These are phyloP conservation scores for Golubevia sp. DNA, from an alignment of 1,284 basidiomycete species.

Conservation along the genomic window DNA sequence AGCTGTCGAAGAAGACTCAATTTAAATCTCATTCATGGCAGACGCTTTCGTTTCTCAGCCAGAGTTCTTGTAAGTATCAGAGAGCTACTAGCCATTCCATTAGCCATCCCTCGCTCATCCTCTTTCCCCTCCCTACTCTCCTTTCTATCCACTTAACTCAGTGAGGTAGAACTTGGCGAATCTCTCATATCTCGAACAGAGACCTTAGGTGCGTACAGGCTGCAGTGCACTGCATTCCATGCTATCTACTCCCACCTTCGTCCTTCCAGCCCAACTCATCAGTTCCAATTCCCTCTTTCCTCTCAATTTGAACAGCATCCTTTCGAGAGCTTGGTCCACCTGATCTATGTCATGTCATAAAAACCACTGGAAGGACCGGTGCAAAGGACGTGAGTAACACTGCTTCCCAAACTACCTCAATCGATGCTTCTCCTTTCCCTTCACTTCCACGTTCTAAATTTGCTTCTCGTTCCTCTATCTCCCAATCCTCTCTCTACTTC, in stretches of 20 bases:
- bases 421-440: too few species aligned
- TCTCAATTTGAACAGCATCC: conserved; percentile 13
- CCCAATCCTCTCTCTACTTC: too few species aligned
- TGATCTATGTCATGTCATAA: conserved; percentile 57
- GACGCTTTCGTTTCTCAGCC: conserved; percentile 54
- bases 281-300: not conserved
- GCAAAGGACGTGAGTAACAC: conserved; percentile 22
- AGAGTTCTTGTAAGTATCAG: conserved; percentile 48
- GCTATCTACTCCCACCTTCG: not conserved
- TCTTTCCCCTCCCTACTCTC: not conserved
- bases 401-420: too few species aligned
- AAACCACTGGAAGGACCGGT: conserved; percentile 37
- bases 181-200: conserved; percentile 52
- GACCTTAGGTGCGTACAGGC: conserved; percentile 25
- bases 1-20: not conserved
- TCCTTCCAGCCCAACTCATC: not conserved
- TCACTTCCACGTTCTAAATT: not conserved
- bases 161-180: conserved; percentile 54
- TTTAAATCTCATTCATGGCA: conserved; percentile 22
- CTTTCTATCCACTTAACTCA: not conserved
- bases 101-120: not conserved
- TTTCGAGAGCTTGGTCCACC: conserved; percentile 60
- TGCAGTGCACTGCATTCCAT: not conserved
- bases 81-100: not conserved
- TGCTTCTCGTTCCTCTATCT: not conserved